Evolutionary conservation across 345 rosid genomes (phyloP).

Genomic region (Combretum micranthum): DNA sequence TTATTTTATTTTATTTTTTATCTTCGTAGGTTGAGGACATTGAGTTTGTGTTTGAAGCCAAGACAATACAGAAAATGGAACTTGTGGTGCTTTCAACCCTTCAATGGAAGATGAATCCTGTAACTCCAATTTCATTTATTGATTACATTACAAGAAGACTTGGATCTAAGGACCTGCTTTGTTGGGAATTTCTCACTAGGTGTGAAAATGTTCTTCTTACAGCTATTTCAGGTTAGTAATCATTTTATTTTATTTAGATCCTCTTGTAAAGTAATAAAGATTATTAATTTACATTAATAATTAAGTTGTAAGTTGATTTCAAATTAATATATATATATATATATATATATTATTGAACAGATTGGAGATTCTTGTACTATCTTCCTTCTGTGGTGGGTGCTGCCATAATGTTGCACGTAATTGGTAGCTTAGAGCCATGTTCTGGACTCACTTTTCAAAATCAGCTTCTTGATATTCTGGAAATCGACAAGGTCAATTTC

Average conservation of each 20-base stretch:
- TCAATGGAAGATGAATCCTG: conserved; percentile 73
- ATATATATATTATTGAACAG: conserved; percentile 16
- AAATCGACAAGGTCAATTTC: conserved; percentile 36
- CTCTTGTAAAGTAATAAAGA: too few species aligned
- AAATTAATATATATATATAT: not conserved
- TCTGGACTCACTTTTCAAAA: conserved; percentile 27
- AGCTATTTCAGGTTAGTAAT: conserved; percentile 35
- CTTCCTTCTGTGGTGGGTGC: conserved; percentile 56
- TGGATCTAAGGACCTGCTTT: conserved; percentile 38
- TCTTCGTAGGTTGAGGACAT: conserved; percentile 44
- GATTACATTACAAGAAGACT: conserved; percentile 54
- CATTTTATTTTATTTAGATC: not conserved
- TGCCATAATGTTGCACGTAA: conserved; percentile 49
- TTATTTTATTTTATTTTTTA: not conserved
- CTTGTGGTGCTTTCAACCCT: conserved; percentile 63
- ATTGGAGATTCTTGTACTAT: conserved; percentile 36
- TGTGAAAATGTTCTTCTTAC: conserved; percentile 38
- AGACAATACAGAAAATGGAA: conserved; percentile 49
- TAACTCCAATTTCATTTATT: conserved; percentile 57
- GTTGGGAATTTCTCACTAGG: conserved; percentile 45
- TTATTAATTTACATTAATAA: too few species aligned
- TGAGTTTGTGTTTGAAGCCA: conserved; percentile 39
- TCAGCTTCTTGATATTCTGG: conserved; percentile 41
- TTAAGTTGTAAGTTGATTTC: not conserved
- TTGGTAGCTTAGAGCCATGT: conserved; percentile 29